A percentile compares a stretch with the other conserved stretches of the same genome.
phyloP scores from a whole-genome alignment of 148 eudicot genomes.

The Polygonum maritimum region DNA sequence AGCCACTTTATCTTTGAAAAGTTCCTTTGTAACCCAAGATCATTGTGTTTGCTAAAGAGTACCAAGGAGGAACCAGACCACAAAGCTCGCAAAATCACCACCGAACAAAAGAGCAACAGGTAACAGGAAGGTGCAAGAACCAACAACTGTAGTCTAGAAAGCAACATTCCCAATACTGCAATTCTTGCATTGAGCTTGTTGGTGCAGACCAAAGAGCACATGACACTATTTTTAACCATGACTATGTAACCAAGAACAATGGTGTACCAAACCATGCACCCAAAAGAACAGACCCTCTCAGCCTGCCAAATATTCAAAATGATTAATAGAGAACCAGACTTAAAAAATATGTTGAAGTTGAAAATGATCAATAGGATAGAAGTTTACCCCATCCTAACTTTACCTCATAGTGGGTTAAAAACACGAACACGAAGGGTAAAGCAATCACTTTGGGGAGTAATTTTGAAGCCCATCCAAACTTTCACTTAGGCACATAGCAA shows the following conservation, averaged over 20 bases:
- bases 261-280: conserved; percentile 18
- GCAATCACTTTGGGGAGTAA: conserved; percentile 6
- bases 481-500: conserved; percentile 14
- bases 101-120: conserved; percentile 9
- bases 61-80: background rate
- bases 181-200: conserved; percentile 12
- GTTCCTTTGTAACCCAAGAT: background rate
- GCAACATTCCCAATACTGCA: conserved; percentile 15
- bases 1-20: background rate
- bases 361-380: conserved; percentile 12
- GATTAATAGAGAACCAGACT: conserved; percentile 10
- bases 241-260: conserved; percentile 20
- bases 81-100: background rate
- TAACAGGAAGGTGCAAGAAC: conserved; percentile 11
- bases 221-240: conserved; percentile 14
- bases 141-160: conserved; percentile 13
- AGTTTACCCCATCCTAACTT: conserved; percentile 32
- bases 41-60: background rate
- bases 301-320: conserved; percentile 50
- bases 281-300: conserved; percentile 26
- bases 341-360: background rate
- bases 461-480: conserved; percentile 11
- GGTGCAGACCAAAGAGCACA: conserved; percentile 23
- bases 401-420: conserved; percentile 20
- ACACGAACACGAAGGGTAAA: conserved; percentile 16